Evolutionary conservation across 2,329 filamentous ascomycete species (phyloP).

Genomic region (Cytospora piceicola): DNA sequence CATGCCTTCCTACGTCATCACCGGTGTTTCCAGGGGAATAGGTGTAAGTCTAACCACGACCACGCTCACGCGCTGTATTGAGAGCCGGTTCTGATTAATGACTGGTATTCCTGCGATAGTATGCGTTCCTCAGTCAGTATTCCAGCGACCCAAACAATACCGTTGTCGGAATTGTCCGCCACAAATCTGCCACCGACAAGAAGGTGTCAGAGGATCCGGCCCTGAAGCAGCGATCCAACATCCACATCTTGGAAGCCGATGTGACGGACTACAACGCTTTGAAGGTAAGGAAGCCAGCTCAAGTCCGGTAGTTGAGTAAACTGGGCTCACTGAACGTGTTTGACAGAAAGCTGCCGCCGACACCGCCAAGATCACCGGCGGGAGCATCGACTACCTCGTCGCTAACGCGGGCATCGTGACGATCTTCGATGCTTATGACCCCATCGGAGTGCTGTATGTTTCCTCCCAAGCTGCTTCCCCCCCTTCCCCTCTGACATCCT

Average conservation of each 20-base stretch:
- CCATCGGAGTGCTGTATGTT: too few species aligned
- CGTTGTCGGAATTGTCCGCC: neutral
- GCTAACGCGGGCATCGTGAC: neutral
- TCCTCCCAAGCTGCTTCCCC: too few species aligned
- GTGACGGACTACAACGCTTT: neutral
- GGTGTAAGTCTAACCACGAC: neutral
- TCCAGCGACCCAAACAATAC: neutral
- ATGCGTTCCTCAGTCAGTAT: neutral
- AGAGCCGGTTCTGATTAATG: neutral
- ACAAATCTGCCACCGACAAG: neutral
- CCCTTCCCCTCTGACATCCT: too few species aligned
- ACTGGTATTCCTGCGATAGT: neutral
- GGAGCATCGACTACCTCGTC: neutral
- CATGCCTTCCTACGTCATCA: conserved; percentile 11
- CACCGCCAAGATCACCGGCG: neutral
- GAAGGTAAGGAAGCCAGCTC: too few species aligned
- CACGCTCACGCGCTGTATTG: too few species aligned
- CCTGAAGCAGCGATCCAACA: neutral
- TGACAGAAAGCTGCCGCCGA: neutral
- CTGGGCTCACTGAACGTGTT: too few species aligned
- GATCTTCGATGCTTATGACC: neutral
- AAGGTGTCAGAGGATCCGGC: neutral
- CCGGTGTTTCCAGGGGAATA: neutral
- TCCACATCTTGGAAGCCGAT: conserved; percentile 1
- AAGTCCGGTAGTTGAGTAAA: too few species aligned